A percentile compares a stretch with the other conserved stretches of the same genome.
These are phyloP conservation scores for Colletotrichum higginsianum DNA, from an alignment of 2,329 filamentous ascomycete genomes.

Conservation along the genomic window DNA sequence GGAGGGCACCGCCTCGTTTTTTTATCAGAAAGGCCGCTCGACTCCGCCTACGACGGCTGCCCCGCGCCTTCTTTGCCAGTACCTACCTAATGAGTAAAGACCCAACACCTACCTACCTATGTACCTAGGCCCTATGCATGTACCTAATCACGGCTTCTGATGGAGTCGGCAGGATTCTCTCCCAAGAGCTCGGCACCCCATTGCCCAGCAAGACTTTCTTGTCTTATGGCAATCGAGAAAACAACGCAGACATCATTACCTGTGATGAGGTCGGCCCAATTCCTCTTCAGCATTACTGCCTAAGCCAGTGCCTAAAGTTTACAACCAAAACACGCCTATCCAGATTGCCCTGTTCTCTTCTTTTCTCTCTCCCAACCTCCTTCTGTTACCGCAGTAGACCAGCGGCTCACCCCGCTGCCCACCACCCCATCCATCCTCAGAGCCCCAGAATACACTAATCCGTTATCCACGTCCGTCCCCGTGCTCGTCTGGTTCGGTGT, in stretches of 20 bases:
- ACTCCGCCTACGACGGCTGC: conserved; percentile 9
- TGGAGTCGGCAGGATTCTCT: conserved; percentile 2
- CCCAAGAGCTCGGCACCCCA: conserved; percentile 11
- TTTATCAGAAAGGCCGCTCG: conserved; percentile 23
- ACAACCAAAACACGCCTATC: neutral
- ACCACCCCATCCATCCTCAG: conserved; percentile 1
- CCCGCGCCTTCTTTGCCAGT: neutral
- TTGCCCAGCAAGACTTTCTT: conserved; percentile 11
- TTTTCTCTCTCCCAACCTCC: neutral
- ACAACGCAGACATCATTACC: conserved; percentile 28
- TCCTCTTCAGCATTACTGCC: neutral
- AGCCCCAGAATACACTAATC: conserved; percentile 31
- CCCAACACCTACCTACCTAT: neutral
- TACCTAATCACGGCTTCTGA: neutral
- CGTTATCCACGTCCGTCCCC: conserved; percentile 3
- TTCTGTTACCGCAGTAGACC: conserved; percentile 4
- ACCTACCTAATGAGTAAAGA: no score
- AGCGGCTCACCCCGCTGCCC: conserved; percentile 25
- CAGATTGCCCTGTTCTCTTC: neutral
- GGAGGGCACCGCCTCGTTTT: conserved; percentile 32
- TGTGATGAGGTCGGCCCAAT: conserved; percentile 23
- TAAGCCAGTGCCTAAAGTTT: neutral
- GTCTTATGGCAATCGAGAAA: conserved; percentile 20
- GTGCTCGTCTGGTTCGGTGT: conserved; percentile 35
- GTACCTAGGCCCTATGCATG: neutral